phyloP scores from a whole-genome alignment of 805 yeast species.

The Candida chilensis region DNA sequence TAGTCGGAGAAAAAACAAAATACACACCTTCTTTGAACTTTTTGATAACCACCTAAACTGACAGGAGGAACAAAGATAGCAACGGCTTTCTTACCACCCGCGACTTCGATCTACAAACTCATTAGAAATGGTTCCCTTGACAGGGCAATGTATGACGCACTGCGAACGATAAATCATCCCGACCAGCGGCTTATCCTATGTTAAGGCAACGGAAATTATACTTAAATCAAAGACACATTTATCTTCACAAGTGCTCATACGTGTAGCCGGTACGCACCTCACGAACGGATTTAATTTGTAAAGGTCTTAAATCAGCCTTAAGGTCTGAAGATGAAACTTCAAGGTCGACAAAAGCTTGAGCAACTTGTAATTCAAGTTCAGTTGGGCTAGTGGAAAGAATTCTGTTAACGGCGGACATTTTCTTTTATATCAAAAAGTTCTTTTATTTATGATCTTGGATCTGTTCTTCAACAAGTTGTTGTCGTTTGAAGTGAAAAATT shows the following conservation, averaged over 20 bases:
- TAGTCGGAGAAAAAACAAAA: no score
- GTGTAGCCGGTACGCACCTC: slow-evolving; percentile 32
- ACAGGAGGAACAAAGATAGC: slow-evolving; percentile 98
- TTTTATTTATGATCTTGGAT: no score
- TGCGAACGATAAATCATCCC: slow-evolving; percentile 4
- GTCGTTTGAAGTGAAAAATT: no score
- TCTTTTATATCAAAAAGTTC: no score
- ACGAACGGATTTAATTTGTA: slow-evolving; percentile 97
- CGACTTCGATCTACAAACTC: slow-evolving; percentile 61
- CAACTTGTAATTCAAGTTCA: slow-evolving; percentile 98
- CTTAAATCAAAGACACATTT: slow-evolving; percentile 1
- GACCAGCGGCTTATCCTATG: no score
- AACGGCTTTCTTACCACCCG: slow-evolving; percentile 98
- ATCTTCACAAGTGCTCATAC: background rate
- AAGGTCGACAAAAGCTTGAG: slow-evolving; percentile 96
- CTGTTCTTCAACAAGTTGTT: no score
- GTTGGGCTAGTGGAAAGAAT: slow-evolving; percentile 91
- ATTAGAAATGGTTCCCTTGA: slow-evolving; percentile 11
- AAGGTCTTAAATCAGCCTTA: slow-evolving; percentile 96
- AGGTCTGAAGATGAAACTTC: slow-evolving; percentile 90
- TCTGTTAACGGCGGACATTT: slow-evolving; percentile 96
- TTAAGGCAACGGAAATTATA: no score
- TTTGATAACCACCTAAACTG: slow-evolving; percentile 86
- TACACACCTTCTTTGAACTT: slow-evolving; percentile 95
- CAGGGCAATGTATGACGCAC: background rate